Evolutionary conservation across 768 basidiomycete genomes (phyloP).

Genomic region (Ephemerocybe angulata): DNA sequence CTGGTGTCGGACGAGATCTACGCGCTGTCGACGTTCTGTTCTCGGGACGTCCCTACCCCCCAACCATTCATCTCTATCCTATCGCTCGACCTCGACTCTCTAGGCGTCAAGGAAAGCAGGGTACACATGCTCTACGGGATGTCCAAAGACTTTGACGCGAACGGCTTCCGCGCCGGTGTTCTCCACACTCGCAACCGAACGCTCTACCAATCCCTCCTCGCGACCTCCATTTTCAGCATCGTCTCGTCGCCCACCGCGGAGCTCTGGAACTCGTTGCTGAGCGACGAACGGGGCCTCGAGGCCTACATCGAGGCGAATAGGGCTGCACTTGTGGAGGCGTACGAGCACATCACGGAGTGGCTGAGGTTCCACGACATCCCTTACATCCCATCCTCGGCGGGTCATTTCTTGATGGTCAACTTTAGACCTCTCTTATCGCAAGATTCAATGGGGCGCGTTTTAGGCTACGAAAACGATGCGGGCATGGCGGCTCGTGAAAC

Average conservation of each 20-base stretch:
- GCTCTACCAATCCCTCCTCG: conserved; percentile 16
- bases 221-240: conserved; percentile 17
- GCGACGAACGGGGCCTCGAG: conserved; percentile 15
- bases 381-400: conserved; percentile 15
- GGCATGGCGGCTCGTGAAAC: neutral
- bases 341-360: conserved; percentile 23
- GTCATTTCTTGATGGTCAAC: conserved; percentile 19
- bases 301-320: conserved; percentile 18
- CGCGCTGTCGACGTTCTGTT: conserved; percentile 21
- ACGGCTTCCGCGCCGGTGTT: conserved; percentile 24
- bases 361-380: conserved; percentile 19
- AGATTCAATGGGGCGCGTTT: neutral
- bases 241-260: conserved; percentile 19
- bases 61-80: conserved; percentile 21
- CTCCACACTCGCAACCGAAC: conserved; percentile 16
- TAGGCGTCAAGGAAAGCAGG: conserved; percentile 19
- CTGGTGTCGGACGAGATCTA: conserved; percentile 29
- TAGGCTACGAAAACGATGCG: neutral
- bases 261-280: conserved; percentile 22
- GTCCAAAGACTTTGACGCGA: conserved; percentile 28
- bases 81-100: conserved; percentile 15
- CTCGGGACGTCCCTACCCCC: conserved; percentile 16
- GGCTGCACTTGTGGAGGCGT: conserved; percentile 13
- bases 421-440: conserved; percentile 10
- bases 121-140: conserved; percentile 26